Evolutionary conservation across 106 monocot species (phyloP).

Genomic region (Dendrobium officinale): DNA sequence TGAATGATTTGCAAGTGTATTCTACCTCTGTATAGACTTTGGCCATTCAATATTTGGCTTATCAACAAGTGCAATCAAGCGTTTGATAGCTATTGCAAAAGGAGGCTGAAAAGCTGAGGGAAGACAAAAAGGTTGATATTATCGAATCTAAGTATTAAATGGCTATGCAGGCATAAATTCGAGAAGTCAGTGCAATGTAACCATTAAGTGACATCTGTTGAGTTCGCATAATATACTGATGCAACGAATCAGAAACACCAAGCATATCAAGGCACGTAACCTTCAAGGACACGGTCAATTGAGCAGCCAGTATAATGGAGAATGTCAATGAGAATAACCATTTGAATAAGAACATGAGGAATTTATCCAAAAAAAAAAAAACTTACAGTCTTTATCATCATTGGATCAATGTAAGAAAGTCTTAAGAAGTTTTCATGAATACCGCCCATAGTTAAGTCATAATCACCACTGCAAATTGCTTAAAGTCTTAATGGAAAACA

Average conservation of each 20-base stretch:
- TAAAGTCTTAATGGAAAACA: conserved; percentile 4
- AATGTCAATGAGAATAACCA: background rate
- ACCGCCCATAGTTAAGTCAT: conserved; percentile 97
- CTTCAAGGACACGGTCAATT: conserved; percentile 28
- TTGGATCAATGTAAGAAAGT: conserved; percentile 83
- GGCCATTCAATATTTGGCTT: conserved; percentile 98
- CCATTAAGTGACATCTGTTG: conserved; percentile 84
- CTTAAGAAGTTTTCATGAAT: conserved; percentile 87
- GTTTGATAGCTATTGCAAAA: conserved; percentile 44
- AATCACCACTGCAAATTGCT: conserved; percentile 69
- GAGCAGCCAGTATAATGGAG: background rate
- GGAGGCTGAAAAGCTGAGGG: conserved; percentile 75
- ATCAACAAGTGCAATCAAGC: conserved; percentile 63
- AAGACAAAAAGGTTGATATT: conserved; percentile 8
- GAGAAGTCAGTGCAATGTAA: conserved; percentile 13
- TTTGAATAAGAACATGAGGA: conserved; percentile 2
- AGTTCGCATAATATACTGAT: conserved; percentile 54
- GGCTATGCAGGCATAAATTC: background rate
- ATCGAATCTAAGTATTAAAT: conserved; percentile 1
- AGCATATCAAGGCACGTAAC: conserved; percentile 66
- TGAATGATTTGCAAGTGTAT: background rate
- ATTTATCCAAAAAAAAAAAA: conserved; percentile 7
- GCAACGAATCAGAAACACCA: conserved; percentile 67
- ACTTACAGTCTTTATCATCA: conserved; percentile 86
- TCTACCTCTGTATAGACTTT: conserved; percentile 67